Percentiles rank a stretch among this genome's conserved stretches.
Conservation (phyloP, 768 basidiomycete species). For the Russula dissimulans region DNA sequence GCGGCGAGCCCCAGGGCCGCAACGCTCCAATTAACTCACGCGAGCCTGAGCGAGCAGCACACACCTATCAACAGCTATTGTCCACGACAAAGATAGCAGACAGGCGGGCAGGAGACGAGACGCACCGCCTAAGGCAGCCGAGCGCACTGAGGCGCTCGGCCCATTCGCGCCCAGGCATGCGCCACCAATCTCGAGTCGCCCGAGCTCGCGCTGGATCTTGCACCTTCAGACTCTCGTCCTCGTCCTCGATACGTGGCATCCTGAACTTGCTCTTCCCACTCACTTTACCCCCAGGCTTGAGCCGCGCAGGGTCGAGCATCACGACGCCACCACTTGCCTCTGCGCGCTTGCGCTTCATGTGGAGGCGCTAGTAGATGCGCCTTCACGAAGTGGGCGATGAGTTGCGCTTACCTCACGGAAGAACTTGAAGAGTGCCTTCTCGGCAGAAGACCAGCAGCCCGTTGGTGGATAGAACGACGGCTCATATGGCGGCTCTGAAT, state of each 20-base stretch:
- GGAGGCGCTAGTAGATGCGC: slow-evolving; percentile 50
- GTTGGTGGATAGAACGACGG: slow-evolving; percentile 23
- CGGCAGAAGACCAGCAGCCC: slow-evolving; percentile 55
- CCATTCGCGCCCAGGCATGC: too few species aligned
- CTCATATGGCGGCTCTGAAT: not conserved
- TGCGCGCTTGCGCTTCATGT: slow-evolving; percentile 68
- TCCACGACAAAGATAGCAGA: too few species aligned
- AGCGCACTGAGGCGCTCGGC: slow-evolving; percentile 24
- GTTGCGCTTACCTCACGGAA: slow-evolving; percentile 41
- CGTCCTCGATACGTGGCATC: slow-evolving; percentile 1
- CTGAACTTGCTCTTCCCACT: not conserved
- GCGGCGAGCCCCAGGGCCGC: slow-evolving; percentile 33
- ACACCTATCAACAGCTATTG: not conserved
- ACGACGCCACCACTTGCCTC: slow-evolving; percentile 31
- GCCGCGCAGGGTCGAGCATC: slow-evolving; percentile 25
- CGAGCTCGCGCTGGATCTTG: slow-evolving; percentile 27
- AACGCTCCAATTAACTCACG: slow-evolving; percentile 23
- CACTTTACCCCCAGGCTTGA: slow-evolving; percentile 33
- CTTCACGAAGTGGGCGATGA: slow-evolving; percentile 44
- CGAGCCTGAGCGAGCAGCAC: too few species aligned
- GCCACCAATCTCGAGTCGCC: too few species aligned
- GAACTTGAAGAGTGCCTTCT: slow-evolving; percentile 61
- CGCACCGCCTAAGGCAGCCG: slow-evolving; percentile 30
- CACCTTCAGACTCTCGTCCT: slow-evolving; percentile 21
- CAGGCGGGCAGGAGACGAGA: slow-evolving; percentile 31